Percentiles rank a stretch among this genome's conserved stretches.
Conservation (phyloP, 2,329 filamentous ascomycete species). For the Alternaria ventricosa region DNA sequence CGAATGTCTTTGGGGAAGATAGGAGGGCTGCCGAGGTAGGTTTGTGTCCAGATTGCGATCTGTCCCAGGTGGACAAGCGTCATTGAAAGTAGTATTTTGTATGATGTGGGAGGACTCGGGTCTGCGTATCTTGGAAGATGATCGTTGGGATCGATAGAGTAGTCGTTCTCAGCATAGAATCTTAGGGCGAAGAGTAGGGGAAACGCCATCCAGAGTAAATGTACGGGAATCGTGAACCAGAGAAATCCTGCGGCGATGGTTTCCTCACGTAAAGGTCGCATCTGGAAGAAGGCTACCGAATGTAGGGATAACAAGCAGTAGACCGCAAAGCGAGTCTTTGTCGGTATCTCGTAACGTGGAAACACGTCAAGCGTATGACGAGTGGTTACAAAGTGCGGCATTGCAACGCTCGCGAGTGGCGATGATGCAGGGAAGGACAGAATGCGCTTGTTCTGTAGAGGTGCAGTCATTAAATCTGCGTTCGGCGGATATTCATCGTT, state of each 20-base stretch:
- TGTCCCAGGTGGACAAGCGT: neutral
- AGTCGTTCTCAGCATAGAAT: accelerated
- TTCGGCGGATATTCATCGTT: neutral
- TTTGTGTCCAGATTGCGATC: neutral
- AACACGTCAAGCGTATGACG: neutral
- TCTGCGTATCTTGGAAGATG: neutral
- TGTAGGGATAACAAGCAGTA: neutral
- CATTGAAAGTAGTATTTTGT: neutral
- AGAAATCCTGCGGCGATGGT: neutral
- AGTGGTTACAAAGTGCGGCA: neutral
- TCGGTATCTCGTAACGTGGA: neutral
- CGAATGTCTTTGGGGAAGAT: neutral
- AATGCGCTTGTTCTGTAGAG: neutral
- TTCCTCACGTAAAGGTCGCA: neutral
- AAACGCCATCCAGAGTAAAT: neutral
- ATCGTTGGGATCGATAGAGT: neutral
- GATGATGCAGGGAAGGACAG: neutral
- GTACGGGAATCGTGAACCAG: neutral
- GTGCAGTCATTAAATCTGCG: neutral
- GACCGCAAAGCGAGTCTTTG: neutral
- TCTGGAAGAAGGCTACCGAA: neutral
- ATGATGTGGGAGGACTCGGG: neutral
- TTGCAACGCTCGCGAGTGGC: neutral
- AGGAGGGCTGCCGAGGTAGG: neutral
- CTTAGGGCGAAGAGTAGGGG: neutral